Evolutionary conservation across 495 filamentous ascomycete genomes (phyloP).

Genomic region (Penicillium tannophilum): DNA sequence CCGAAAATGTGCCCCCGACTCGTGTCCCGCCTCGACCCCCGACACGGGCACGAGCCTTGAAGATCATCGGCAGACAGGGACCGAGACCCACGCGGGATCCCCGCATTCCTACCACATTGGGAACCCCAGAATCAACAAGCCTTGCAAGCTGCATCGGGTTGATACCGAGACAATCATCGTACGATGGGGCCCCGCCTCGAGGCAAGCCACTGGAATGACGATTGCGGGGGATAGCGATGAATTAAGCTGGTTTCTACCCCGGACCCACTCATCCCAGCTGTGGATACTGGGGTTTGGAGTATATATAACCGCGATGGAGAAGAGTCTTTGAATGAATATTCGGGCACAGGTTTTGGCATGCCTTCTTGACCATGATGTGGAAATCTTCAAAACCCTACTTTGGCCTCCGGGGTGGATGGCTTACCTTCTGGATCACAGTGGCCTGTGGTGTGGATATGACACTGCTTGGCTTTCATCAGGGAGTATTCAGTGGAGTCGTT

Average conservation of each 20-base stretch:
- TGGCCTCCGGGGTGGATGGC: constrained; percentile 24
- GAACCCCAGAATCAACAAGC: not conserved
- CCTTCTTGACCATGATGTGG: not conserved
- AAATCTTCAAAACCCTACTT: constrained; percentile 21
- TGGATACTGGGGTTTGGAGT: not conserved
- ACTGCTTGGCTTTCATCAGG: constrained; percentile 22
- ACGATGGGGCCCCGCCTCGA: not conserved
- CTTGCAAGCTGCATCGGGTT: not conserved
- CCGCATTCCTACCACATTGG: not conserved
- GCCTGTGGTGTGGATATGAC: constrained; percentile 25
- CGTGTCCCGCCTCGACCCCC: not conserved
- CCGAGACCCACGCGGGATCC: not conserved
- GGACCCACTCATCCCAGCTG: not conserved
- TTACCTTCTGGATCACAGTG: constrained; percentile 25
- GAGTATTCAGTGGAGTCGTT: constrained; percentile 22
- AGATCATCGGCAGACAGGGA: not conserved
- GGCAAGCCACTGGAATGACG: not conserved
- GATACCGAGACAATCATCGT: not conserved
- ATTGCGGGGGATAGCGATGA: not conserved
- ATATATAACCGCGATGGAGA: not conserved
- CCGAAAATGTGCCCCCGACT: not conserved
- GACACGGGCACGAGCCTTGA: not conserved
- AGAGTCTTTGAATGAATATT: not conserved
- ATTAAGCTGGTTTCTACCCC: not conserved
- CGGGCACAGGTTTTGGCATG: not conserved